Percentiles rank a stretch among this genome's conserved stretches.
phyloP scores from a whole-genome alignment of 768 basidiomycete species.

The Sporobolomyces roseus region DNA sequence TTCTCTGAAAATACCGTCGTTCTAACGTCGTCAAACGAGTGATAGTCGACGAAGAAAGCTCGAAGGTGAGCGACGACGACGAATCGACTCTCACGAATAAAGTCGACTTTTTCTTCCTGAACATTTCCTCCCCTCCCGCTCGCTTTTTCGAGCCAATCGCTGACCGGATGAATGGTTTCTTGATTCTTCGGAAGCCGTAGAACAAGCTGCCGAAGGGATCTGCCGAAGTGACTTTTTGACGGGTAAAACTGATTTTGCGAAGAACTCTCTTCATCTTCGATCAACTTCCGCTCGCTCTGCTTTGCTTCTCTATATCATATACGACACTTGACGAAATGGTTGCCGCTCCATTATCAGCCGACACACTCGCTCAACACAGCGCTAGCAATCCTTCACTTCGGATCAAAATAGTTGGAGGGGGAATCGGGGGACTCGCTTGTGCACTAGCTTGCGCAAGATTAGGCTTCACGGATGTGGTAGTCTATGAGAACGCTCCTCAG shows the following conservation, averaged over 20 bases:
- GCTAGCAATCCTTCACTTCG: conserved; percentile 1
- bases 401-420: conserved; percentile 21
- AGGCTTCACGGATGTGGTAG: conserved; percentile 44
- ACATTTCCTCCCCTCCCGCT: too few species aligned
- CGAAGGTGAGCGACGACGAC: too few species aligned
- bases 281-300: not conserved
- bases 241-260: not conserved
- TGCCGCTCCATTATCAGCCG: not conserved
- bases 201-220: not conserved
- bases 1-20: too few species aligned
- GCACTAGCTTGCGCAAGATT: conserved; percentile 48
- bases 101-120: too few species aligned
- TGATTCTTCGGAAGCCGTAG: not conserved
- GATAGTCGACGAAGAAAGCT: too few species aligned
- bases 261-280: not conserved
- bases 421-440: conserved; percentile 47
- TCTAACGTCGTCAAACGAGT: too few species aligned
- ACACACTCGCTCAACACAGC: not conserved
- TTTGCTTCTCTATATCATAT: not conserved
- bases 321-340: conserved; percentile 5
- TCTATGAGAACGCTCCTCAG: conserved; percentile 49
- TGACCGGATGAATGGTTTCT: not conserved
- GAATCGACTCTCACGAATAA: too few species aligned
- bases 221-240: not conserved
- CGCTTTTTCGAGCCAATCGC: not conserved